phyloP scores from a whole-genome alignment of 2,329 filamentous ascomycete species.

The Clonostachys byssicola region DNA sequence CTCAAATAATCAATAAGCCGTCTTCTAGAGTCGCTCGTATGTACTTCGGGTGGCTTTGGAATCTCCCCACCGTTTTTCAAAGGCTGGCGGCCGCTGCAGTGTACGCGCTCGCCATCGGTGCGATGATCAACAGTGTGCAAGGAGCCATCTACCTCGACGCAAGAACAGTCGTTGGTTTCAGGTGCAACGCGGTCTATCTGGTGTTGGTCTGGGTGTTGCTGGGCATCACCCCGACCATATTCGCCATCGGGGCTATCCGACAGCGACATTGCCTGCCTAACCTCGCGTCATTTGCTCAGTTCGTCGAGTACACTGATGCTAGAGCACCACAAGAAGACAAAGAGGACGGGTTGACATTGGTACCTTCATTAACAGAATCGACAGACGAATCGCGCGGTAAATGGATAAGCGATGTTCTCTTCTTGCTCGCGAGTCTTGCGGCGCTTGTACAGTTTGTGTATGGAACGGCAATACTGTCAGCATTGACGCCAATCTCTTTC shows the following conservation, averaged over 20 bases:
- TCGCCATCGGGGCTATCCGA: no score
- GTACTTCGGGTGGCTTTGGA: neutral
- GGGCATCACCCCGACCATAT: neutral
- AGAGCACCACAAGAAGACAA: no score
- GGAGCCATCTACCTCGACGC: neutral
- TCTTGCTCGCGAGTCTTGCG: neutral
- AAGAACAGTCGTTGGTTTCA: neutral
- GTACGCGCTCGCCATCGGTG: neutral
- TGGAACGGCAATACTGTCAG: neutral
- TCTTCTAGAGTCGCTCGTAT: neutral
- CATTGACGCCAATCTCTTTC: neutral
- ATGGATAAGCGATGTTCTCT: neutral
- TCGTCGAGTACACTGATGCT: no score
- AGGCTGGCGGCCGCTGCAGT: neutral
- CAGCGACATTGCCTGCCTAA: no score
- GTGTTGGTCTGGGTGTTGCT: neutral
- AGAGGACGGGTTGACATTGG: no score
- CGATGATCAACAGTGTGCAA: neutral
- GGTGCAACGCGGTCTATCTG: neutral
- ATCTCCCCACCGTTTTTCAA: neutral
- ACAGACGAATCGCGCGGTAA: neutral
- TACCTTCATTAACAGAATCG: no score
- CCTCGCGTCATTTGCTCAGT: no score
- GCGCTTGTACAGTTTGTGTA: neutral
- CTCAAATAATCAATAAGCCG: neutral